These are phyloP conservation scores for Phytophthora podocarpi DNA, from an alignment of 352 stramenopile genomes.

Conservation along the genomic window DNA sequence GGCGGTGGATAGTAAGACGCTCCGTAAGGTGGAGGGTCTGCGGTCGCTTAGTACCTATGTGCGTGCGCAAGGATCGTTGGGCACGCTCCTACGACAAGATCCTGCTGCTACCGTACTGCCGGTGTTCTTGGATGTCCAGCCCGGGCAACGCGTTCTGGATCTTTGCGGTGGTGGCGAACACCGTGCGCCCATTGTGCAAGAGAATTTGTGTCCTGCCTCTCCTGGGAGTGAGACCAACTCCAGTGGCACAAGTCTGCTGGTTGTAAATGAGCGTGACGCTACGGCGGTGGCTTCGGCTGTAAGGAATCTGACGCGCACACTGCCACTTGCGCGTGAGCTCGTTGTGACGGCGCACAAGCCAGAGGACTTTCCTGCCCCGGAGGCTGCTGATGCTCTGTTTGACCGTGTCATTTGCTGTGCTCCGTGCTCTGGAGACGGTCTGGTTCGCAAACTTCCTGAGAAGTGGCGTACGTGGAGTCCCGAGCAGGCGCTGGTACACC, in stretches of 20 bases:
- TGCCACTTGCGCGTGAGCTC: slow-evolving; percentile 51
- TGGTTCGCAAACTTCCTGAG: slow-evolving; percentile 80
- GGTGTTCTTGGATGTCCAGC: slow-evolving; percentile 91
- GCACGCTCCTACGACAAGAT: slow-evolving; percentile 95
- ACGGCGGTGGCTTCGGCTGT: slow-evolving; percentile 53
- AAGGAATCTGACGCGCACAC: slow-evolving; percentile 58
- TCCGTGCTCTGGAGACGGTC: slow-evolving; percentile 80
- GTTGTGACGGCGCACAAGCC: slow-evolving; percentile 79
- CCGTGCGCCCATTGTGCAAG: slow-evolving; percentile 61
- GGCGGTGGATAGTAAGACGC: slow-evolving; percentile 71
- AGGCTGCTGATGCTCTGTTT: slow-evolving; percentile 47
- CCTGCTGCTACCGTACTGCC: slow-evolving; percentile 96
- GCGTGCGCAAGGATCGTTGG: slow-evolving; percentile 84
- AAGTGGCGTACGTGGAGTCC: slow-evolving; percentile 82
- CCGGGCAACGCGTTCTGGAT: slow-evolving; percentile 78
- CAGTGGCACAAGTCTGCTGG: slow-evolving; percentile 34
- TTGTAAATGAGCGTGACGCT: slow-evolving; percentile 79
- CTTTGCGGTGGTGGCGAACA: slow-evolving; percentile 74
- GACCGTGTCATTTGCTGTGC: slow-evolving; percentile 79
- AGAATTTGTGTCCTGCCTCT: slow-evolving; percentile 35
- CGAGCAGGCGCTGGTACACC: slow-evolving; percentile 47
- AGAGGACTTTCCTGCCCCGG: slow-evolving; percentile 64
- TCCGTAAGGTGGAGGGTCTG: slow-evolving; percentile 90
- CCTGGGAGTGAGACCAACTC: slow-evolving; percentile 19
- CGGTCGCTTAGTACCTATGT: slow-evolving; percentile 93